Percentiles rank a stretch among this genome's conserved stretches.
phyloP scores from a whole-genome alignment of 352 stramenopile genomes.

The Phytopythium delawarense region DNA sequence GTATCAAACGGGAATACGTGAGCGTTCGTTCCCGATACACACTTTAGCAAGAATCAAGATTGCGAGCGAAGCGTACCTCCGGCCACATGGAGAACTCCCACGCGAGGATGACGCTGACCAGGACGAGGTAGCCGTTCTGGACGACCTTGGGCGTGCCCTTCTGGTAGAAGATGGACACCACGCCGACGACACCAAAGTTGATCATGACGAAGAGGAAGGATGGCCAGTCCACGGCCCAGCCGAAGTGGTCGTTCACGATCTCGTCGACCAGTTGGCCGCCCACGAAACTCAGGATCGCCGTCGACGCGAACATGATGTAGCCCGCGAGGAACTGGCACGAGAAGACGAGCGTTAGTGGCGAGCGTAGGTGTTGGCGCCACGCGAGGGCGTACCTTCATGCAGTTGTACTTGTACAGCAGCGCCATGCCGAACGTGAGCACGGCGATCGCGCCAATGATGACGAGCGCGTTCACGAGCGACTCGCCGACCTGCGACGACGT shows the following conservation, averaged over 20 bases:
- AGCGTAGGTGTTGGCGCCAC: neutral
- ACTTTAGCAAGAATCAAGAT: neutral
- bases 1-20: neutral
- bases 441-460: conserved; percentile 86
- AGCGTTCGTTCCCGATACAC: neutral
- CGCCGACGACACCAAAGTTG: conserved; percentile 88
- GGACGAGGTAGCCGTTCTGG: conserved; percentile 93
- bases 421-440: conserved; percentile 88
- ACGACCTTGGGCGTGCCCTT: conserved; percentile 81
- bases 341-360: neutral
- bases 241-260: conserved; percentile 68
- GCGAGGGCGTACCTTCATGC: conserved; percentile 43
- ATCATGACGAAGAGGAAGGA: conserved; percentile 87
- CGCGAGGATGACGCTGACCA: conserved; percentile 95
- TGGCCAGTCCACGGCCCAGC: conserved; percentile 71
- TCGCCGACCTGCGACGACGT: conserved; percentile 42
- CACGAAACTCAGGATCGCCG: conserved; percentile 83
- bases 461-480: conserved; percentile 83
- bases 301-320: conserved; percentile 89
- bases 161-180: conserved; percentile 90
- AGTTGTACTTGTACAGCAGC: conserved; percentile 89
- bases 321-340: conserved; percentile 54
- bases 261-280: conserved; percentile 82
- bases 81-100: conserved; percentile 97
- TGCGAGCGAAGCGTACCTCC: conserved; percentile 64